Evolutionary conservation across 2,329 filamentous ascomycete species (phyloP), one percentile per base, ranked within the genome.

Genomic region (Samsoniella hepiali): DNA sequence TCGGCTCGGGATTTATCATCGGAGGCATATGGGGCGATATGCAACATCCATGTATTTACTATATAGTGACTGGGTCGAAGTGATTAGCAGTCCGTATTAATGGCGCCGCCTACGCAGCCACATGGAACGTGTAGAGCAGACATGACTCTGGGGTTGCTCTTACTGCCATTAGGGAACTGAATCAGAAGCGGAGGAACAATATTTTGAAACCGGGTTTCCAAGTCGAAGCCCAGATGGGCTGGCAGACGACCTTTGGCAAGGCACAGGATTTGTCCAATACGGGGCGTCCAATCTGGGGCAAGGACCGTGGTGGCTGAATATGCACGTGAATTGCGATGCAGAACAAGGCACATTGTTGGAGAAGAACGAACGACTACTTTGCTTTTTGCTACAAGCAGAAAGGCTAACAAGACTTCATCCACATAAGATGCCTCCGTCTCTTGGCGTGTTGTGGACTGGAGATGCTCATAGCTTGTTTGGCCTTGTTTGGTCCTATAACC

Each of bases 241-340:
- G 55, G 38, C 49, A 54, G 17, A 53, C 54, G 58, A 47, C 47
- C 36, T 36, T 29, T 5, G 15, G 29, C 49, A 54, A 27, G 49
- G 45, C 47, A 40, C 17, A 31, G 29, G 58, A 61, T 45, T 29
- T 22, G 45, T 50, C 32, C 9, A 27, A 7, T 36, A 58, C 22
- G 27, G 58, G 58, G 38, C 40, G 17, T 61, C 38, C 36, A 61
- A 61, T 53, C 47, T 61, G 38, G 38, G 31, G 38, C 29, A 51
- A 51, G 36, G 58, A 51, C 15, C 13, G 42, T 17, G 22, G 34
- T 50, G 58, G 58, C 58, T 53, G 22, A 51, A 61, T 7, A 54
- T 40, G 38, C 58, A 54, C 31, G 49, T 45, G 58, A 61, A 54
- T 42, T 54, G 38, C 17, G 34, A 32, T 42, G 17, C 45, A 53